phyloP scores from a whole-genome alignment of 805 yeast genomes.

The Kuraishia borneana region DNA sequence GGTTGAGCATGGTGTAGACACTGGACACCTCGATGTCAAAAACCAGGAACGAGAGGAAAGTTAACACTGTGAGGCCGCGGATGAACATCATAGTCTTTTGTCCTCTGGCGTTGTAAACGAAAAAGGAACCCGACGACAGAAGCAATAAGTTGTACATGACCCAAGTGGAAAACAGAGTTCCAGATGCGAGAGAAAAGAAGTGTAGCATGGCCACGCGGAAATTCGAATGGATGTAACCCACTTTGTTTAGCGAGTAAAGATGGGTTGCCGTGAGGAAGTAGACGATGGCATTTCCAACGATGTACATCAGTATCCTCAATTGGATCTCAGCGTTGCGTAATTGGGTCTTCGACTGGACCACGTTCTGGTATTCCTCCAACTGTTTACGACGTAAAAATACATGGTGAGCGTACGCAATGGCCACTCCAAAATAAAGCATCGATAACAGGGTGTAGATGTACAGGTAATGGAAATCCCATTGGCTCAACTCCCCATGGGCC shows the following conservation, averaged over 20 bases:
- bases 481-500: slow-evolving; percentile 17
- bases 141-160: slow-evolving; percentile 18
- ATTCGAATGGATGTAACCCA: slow-evolving; percentile 14
- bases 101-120: slow-evolving; percentile 9
- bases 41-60: slow-evolving; percentile 15
- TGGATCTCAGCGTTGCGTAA: slow-evolving; percentile 11
- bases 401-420: slow-evolving; percentile 7
- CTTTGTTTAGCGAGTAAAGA: slow-evolving; percentile 11
- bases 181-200: slow-evolving; percentile 10
- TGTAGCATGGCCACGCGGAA: slow-evolving; percentile 10
- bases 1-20: slow-evolving; percentile 16
- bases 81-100: slow-evolving; percentile 7
- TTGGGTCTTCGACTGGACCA: slow-evolving; percentile 26
- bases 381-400: slow-evolving; percentile 7
- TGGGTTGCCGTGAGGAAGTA: slow-evolving; percentile 8
- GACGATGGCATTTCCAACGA: slow-evolving; percentile 8
- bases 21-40: slow-evolving; percentile 18
- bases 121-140: slow-evolving; percentile 15
- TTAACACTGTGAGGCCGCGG: slow-evolving; percentile 9
- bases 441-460: slow-evolving; percentile 12
- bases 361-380: slow-evolving; percentile 61
- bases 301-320: slow-evolving; percentile 13
- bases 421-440: slow-evolving; percentile 9
- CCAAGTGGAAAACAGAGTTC: slow-evolving; percentile 18
- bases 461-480: slow-evolving; percentile 15